Conservation (phyloP, 2,329 filamentous ascomycete species). For the Emergomyces africanus region DNA sequence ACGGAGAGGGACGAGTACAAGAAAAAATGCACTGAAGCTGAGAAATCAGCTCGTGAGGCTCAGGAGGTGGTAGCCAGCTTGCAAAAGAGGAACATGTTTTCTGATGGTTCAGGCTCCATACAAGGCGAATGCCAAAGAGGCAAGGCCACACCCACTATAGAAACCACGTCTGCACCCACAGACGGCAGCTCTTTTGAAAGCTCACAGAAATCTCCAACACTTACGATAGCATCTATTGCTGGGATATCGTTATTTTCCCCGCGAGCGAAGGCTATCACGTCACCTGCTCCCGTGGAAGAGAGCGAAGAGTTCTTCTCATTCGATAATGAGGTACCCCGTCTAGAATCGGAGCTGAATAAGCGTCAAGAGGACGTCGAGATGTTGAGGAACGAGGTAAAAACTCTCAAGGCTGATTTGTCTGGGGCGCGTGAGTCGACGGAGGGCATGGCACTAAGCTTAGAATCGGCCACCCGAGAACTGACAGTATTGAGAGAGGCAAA, state of each 20-base stretch:
- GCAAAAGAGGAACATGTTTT: slow-evolving; percentile 26
- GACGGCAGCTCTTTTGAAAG: slow-evolving; percentile 13
- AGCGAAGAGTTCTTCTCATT: slow-evolving; percentile 81
- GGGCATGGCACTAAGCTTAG: slow-evolving; percentile 52
- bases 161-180: slow-evolving; percentile 30
- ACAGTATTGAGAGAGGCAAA: slow-evolving; percentile 41
- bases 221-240: slow-evolving; percentile 21
- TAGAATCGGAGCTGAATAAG: slow-evolving; percentile 62
- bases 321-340: slow-evolving; percentile 69
- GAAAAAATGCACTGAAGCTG: slow-evolving; percentile 57
- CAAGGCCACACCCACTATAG: slow-evolving; percentile 16
- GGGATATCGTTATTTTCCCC: slow-evolving; percentile 29
- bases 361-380: slow-evolving; percentile 58
- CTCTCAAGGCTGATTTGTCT: slow-evolving; percentile 56
- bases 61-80: slow-evolving; percentile 51
- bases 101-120: slow-evolving; percentile 13
- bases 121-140: slow-evolving; percentile 22
- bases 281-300: slow-evolving; percentile 17
- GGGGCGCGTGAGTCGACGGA: slow-evolving; percentile 58
- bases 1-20: slow-evolving; percentile 69
- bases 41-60: slow-evolving; percentile 49
- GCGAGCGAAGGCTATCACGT: slow-evolving; percentile 20
- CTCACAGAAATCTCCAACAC: slow-evolving; percentile 19
- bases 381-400: slow-evolving; percentile 56
- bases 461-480: slow-evolving; percentile 54